Evolutionary conservation across 2,329 filamentous ascomycete species (phyloP).

Genomic region (Trichoderma sp.): DNA sequence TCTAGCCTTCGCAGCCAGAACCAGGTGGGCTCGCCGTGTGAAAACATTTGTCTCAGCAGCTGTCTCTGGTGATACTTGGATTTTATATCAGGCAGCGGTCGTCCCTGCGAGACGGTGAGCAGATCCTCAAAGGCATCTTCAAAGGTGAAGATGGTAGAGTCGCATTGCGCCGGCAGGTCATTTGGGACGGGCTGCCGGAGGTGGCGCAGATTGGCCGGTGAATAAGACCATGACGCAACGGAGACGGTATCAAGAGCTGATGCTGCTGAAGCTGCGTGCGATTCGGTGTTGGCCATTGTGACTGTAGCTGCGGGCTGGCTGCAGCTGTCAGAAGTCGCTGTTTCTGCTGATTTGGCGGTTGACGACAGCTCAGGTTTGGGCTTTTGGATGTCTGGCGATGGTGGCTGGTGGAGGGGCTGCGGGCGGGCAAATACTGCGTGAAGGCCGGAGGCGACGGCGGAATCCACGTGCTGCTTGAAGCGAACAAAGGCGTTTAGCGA

Average conservation of each 20-base stretch:
- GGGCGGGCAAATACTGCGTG: slow-evolving; percentile 26
- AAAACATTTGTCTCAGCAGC: slow-evolving; percentile 44
- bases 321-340: slow-evolving; percentile 11
- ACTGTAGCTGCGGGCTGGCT: slow-evolving; percentile 18
- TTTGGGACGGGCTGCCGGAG: slow-evolving; percentile 51
- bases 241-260: slow-evolving; percentile 29
- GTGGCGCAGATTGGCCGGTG: slow-evolving; percentile 42
- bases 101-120: slow-evolving; percentile 48
- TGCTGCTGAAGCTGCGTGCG: neutral
- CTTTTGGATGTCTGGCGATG: slow-evolving; percentile 14
- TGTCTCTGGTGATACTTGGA: slow-evolving; percentile 40
- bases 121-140: slow-evolving; percentile 62
- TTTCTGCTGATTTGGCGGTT: slow-evolving; percentile 3
- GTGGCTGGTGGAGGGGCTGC: slow-evolving; percentile 22
- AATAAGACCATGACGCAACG: slow-evolving; percentile 35
- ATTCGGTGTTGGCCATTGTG: slow-evolving; percentile 17
- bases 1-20: slow-evolving; percentile 47
- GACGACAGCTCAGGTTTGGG: neutral
- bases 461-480: slow-evolving; percentile 39
- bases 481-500: slow-evolving; percentile 27
- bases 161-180: slow-evolving; percentile 43
- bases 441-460: slow-evolving; percentile 38
- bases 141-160: slow-evolving; percentile 50
- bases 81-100: slow-evolving; percentile 45
- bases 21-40: slow-evolving; percentile 43